Conservation (phyloP, 2,329 filamentous ascomycete genomes). For the Pseudogymnoascus sp. region DNA sequence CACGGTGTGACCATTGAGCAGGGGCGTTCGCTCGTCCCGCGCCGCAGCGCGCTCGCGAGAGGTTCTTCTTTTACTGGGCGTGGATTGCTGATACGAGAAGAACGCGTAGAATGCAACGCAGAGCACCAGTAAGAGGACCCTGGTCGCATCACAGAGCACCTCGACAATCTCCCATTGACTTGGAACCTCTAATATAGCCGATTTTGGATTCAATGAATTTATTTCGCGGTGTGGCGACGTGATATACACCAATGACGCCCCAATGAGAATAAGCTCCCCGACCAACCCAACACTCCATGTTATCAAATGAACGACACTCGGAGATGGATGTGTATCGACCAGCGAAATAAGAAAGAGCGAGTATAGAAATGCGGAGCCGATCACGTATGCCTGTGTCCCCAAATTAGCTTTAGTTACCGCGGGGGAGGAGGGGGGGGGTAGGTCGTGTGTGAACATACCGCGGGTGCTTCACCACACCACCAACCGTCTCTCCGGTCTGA, state of each 20-base stretch:
- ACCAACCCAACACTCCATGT: slow-evolving; percentile 69
- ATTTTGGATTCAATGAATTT: slow-evolving; percentile 35
- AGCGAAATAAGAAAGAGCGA: slow-evolving; percentile 78
- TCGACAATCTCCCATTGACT: slow-evolving; percentile 55
- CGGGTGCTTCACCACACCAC: slow-evolving; percentile 75
- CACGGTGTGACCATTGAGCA: slow-evolving; percentile 38
- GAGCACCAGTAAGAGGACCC: slow-evolving; percentile 55
- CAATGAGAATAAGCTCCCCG: slow-evolving; percentile 65
- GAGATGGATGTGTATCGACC: slow-evolving; percentile 73
- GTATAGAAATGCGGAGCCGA: slow-evolving; percentile 80
- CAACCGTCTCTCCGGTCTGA: slow-evolving; percentile 55
- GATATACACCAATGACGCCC: slow-evolving; percentile 60
- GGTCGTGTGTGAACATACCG: slow-evolving; percentile 46
- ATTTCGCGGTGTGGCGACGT: slow-evolving; percentile 54
- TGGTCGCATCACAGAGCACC: slow-evolving; percentile 56
- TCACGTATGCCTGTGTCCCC: slow-evolving; percentile 64
- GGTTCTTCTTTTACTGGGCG: slow-evolving; percentile 35
- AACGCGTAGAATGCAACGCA: slow-evolving; percentile 49
- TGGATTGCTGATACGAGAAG: slow-evolving; percentile 31
- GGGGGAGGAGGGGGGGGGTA: background rate
- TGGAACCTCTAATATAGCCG: slow-evolving; percentile 27
- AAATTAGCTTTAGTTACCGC: background rate
- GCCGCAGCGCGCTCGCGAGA: slow-evolving; percentile 33
- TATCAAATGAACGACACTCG: slow-evolving; percentile 68
- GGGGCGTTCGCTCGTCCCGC: slow-evolving; percentile 54